These are phyloP conservation scores for Nepenthes alata DNA, from an alignment of 179 eudicot species.

Conservation along the genomic window DNA sequence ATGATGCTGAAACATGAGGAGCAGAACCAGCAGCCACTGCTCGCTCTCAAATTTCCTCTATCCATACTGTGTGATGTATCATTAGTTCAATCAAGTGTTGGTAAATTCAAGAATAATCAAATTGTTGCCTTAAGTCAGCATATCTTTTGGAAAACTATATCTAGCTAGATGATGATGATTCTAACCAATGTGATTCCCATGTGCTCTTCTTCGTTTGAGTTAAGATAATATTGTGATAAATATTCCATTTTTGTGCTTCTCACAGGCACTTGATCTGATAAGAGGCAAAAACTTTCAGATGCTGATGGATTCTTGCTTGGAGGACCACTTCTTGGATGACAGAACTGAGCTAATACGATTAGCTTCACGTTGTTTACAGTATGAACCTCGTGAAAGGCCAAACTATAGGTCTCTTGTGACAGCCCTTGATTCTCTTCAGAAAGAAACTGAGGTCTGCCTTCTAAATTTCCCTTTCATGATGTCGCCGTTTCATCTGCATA, in stretches of 20 bases:
- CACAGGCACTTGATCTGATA: conserved; percentile 82
- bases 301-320: conserved; percentile 75
- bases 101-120: too few relatives aligned
- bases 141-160: too few relatives aligned
- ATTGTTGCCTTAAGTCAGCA: too few relatives aligned
- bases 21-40: too few relatives aligned
- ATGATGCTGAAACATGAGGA: too few relatives aligned
- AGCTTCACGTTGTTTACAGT: conserved; percentile 82
- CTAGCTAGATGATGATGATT: too few relatives aligned
- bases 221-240: too few relatives aligned
- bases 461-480: neutral
- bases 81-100: too few relatives aligned
- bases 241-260: conserved; percentile 5
- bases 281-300: conserved; percentile 59
- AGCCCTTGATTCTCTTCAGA: conserved; percentile 68
- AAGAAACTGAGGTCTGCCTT: conserved; percentile 54
- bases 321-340: conserved; percentile 75
- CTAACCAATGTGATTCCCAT: neutral
- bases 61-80: too few relatives aligned
- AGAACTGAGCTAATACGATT: conserved; percentile 67
- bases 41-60: too few relatives aligned
- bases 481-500: neutral
- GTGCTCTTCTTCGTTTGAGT: neutral
- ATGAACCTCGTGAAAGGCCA: conserved; percentile 88
- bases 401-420: conserved; percentile 55